These are phyloP conservation scores for Starmerella davenportii DNA, from an alignment of 805 yeast genomes.

Conservation along the genomic window DNA sequence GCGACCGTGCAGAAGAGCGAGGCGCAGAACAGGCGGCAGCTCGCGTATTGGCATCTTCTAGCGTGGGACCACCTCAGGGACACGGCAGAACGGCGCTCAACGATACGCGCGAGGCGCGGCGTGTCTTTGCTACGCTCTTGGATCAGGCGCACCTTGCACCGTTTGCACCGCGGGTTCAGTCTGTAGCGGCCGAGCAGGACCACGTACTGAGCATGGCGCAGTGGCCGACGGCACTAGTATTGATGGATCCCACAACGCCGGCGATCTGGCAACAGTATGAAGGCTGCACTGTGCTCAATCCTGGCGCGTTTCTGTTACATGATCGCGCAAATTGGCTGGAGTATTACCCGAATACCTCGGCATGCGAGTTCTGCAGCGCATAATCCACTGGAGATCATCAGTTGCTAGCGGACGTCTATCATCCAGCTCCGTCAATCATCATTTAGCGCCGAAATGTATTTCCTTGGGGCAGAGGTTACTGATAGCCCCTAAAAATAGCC, in stretches of 20 bases:
- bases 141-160: constrained; percentile 87
- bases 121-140: constrained; percentile 57
- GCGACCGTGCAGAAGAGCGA: constrained; percentile 16
- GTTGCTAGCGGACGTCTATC: too few relatives aligned
- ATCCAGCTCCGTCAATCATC: too few relatives aligned
- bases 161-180: constrained; percentile 40
- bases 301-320: constrained; percentile 36
- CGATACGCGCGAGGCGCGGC: constrained; percentile 22
- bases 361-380: neutral
- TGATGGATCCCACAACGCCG: constrained; percentile 59
- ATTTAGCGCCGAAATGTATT: too few relatives aligned
- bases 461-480: too few relatives aligned
- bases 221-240: constrained; percentile 42
- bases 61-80: too few relatives aligned
- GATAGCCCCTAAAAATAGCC: too few relatives aligned
- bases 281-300: constrained; percentile 63
- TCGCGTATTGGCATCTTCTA: constrained; percentile 2
- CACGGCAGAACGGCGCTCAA: constrained; percentile 3
- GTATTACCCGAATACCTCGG: constrained; percentile 23
- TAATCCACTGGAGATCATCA: too few relatives aligned
- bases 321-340: constrained; percentile 50
- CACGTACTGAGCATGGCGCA: constrained; percentile 56
- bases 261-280: constrained; percentile 59
- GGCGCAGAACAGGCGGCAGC: constrained; percentile 8
- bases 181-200: constrained; percentile 54